These are phyloP conservation scores for Suillus subalutaceus DNA, from an alignment of 768 basidiomycete genomes.

Conservation along the genomic window DNA sequence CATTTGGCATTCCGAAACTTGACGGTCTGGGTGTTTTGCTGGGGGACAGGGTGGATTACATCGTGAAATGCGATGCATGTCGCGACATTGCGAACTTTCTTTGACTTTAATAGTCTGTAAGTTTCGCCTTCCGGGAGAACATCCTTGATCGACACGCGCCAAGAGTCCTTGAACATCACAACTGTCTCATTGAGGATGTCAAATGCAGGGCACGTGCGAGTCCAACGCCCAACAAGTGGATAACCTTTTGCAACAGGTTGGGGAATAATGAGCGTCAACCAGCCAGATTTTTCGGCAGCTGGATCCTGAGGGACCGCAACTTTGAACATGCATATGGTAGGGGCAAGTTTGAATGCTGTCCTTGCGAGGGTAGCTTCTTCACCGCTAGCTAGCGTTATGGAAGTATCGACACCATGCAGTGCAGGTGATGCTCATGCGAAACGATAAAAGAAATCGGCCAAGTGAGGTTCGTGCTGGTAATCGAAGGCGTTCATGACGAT, in stretches of 20 bases:
- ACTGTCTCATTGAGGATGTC: not conserved
- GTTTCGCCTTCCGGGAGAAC: slow-evolving; percentile 7
- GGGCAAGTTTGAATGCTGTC: no score
- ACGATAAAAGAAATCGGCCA: no score
- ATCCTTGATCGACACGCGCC: not conserved
- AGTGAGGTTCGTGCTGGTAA: no score
- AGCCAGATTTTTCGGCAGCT: not conserved
- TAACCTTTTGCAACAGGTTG: not conserved
- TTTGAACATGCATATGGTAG: no score
- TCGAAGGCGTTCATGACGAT: no score
- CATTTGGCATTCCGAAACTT: not conserved
- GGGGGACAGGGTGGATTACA: not conserved
- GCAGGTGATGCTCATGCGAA: no score
- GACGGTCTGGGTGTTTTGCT: slow-evolving; percentile 6
- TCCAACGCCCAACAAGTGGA: not conserved
- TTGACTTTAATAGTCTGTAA: not conserved
- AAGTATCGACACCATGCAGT: no score
- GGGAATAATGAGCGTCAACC: not conserved
- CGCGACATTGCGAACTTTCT: not conserved
- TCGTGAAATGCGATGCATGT: slow-evolving; percentile 3
- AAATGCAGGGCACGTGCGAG: slow-evolving; percentile 1
- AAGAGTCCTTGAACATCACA: slow-evolving; percentile 12
- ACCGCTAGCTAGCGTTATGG: no score
- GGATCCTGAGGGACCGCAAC: not conserved
- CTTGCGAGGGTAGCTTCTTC: no score